phyloP scores from a whole-genome alignment of 352 stramenopile species.

The Phytophthora pisi region DNA sequence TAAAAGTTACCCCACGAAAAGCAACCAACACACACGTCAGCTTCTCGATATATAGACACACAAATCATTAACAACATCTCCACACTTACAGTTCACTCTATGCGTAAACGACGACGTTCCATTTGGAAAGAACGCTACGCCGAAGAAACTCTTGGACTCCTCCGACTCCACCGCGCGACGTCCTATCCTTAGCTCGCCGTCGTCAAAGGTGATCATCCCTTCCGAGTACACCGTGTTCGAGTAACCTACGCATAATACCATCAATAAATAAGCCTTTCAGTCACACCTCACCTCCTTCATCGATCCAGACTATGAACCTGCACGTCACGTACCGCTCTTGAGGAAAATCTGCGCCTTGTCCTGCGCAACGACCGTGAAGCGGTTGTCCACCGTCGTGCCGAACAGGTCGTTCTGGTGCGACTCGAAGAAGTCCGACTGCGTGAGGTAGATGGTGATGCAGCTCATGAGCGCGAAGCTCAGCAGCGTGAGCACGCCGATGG shows the following conservation, averaged over 20 bases:
- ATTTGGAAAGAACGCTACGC: slow-evolving; percentile 70
- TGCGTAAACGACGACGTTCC: slow-evolving; percentile 75
- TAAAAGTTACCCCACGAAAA: slow-evolving; percentile 15
- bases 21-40: not conserved
- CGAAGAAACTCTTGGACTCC: slow-evolving; percentile 70
- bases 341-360: slow-evolving; percentile 79
- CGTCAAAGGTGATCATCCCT: slow-evolving; percentile 71
- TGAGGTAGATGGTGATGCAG: slow-evolving; percentile 70
- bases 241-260: slow-evolving; percentile 46
- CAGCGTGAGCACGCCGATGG: slow-evolving; percentile 68
- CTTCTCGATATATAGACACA: not conserved
- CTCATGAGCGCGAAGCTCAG: slow-evolving; percentile 71
- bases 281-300: not conserved
- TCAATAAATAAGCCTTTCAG: not conserved
- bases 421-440: slow-evolving; percentile 84
- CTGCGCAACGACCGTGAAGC: slow-evolving; percentile 79
- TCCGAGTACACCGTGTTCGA: slow-evolving; percentile 75
- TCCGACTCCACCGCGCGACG: slow-evolving; percentile 52
- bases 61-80: not conserved
- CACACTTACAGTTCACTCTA: slow-evolving; percentile 54
- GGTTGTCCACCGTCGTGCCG: slow-evolving; percentile 79
- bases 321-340: slow-evolving; percentile 61
- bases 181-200: slow-evolving; percentile 67
- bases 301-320: not conserved
- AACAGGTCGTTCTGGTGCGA: slow-evolving; percentile 84